phyloP scores from a whole-genome alignment of 2,329 filamentous ascomycete species.

The Hymenoscyphus occultus region DNA sequence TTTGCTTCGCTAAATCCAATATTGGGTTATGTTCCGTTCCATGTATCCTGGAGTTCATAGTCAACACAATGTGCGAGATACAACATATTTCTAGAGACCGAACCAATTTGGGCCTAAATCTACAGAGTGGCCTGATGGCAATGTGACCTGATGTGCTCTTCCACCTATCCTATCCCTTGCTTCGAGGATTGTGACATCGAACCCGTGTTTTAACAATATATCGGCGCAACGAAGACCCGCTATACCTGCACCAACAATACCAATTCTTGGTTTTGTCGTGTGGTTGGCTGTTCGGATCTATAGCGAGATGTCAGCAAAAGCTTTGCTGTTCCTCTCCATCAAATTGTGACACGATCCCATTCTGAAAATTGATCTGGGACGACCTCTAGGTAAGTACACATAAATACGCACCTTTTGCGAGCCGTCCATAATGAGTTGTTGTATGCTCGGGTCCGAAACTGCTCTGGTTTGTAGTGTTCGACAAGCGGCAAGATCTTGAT shows the following conservation, averaged over 20 bases:
- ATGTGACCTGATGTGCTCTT: constrained; percentile 27
- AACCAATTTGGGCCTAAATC: constrained; percentile 34
- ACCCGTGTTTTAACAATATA: constrained; percentile 50
- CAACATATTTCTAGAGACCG: background rate
- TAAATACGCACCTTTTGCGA: constrained; percentile 18
- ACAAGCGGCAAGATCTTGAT: constrained; percentile 28
- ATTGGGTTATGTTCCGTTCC: constrained; percentile 46
- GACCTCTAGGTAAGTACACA: background rate
- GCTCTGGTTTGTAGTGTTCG: constrained; percentile 10
- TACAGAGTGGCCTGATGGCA: constrained; percentile 30
- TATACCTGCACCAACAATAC: constrained; percentile 55
- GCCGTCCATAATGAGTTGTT: constrained; percentile 18
- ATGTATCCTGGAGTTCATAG: constrained; percentile 26
- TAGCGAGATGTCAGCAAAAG: background rate
- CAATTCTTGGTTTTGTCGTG: constrained; percentile 19
- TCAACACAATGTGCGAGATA: background rate
- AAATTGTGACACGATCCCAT: background rate
- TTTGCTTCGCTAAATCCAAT: constrained; percentile 49
- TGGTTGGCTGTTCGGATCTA: constrained; percentile 9
- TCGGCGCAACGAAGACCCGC: constrained; percentile 56
- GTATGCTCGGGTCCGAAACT: constrained; percentile 13
- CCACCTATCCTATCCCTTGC: constrained; percentile 54
- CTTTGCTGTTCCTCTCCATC: background rate
- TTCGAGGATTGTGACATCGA: constrained; percentile 56
- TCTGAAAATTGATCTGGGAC: background rate